These are phyloP conservation scores for Metarhizium robertsii DNA, from an alignment of 2,329 filamentous ascomycete genomes.

Conservation along the genomic window DNA sequence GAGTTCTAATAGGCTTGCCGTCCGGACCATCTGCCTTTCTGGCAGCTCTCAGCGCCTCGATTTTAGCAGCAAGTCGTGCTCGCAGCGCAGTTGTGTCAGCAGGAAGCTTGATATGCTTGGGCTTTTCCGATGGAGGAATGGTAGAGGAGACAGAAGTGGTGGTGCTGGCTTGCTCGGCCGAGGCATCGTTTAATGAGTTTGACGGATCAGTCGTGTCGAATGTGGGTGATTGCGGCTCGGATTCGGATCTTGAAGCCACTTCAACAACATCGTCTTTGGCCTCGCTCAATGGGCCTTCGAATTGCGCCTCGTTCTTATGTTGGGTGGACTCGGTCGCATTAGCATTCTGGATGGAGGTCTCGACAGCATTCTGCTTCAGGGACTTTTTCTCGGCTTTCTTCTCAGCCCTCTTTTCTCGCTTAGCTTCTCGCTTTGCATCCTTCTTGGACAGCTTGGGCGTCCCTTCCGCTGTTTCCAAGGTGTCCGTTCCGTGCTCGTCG, in stretches of 20 bases:
- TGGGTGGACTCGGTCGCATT: not conserved
- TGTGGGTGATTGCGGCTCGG: slow-evolving; percentile 37
- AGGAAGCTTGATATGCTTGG: slow-evolving; percentile 58
- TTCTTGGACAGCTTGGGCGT: slow-evolving; percentile 40
- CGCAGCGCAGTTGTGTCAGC: slow-evolving; percentile 66
- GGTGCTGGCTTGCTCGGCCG: slow-evolving; percentile 41
- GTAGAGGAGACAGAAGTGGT: slow-evolving; percentile 64
- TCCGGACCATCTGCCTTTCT: slow-evolving; percentile 82
- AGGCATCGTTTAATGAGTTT: slow-evolving; percentile 25
- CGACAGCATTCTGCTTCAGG: slow-evolving; percentile 16
- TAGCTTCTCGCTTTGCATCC: slow-evolving; percentile 42
- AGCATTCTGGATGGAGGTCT: slow-evolving; percentile 9
- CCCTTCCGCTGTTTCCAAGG: slow-evolving; percentile 35
- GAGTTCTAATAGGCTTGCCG: slow-evolving; percentile 67
- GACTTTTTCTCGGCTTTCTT: slow-evolving; percentile 20
- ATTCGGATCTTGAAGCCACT: slow-evolving; percentile 40
- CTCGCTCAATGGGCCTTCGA: slow-evolving; percentile 19
- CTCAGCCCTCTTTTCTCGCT: slow-evolving; percentile 34
- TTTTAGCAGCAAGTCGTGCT: slow-evolving; percentile 69
- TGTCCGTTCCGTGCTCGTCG: slow-evolving; percentile 15
- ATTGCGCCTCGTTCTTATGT: slow-evolving; percentile 10
- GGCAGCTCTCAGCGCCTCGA: slow-evolving; percentile 74
- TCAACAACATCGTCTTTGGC: slow-evolving; percentile 33
- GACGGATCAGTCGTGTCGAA: slow-evolving; percentile 46
- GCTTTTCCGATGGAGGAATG: slow-evolving; percentile 48